Evolutionary conservation across 164 flowering plant genomes (phyloP), one percentile per base, ranked within the genome.

Genomic region (Buxus sempervirens): DNA sequence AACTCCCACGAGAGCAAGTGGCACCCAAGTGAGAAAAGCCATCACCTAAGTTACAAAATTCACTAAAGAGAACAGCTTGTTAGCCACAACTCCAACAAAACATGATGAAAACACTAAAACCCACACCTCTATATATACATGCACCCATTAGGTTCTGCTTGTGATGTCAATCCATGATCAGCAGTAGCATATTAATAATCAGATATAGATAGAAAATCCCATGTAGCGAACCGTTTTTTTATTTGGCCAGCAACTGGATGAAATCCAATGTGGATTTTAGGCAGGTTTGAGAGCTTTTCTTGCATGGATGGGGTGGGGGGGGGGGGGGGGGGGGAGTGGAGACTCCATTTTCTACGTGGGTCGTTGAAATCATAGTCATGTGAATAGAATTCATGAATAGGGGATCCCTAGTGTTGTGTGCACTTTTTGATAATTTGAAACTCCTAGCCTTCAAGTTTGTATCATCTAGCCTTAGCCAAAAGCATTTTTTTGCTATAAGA

Each of bases 261-360:
- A 68, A 75, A 73, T 75, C 79, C 79, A 82, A 83, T 70, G 68
- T 74, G 82, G 81, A 75, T 53, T 73, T 79, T 69, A 70, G 78
- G 70, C 70, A 69, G 70, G 56, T 68, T 63, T 53, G 54, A 68
- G 71, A 63, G 51, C 49, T 60, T 75, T 73, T 67, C 36, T 25
- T 68, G 74, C 76, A 72, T 64, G 62, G 61, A 63, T 56, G 21
- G 32, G n/a, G n/a, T n/a, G n/a, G n/a, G n/a, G n/a, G n/a, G n/a
- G n/a, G n/a, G n/a, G n/a, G n/a, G n/a, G n/a, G n/a, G 63, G 54
- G 67, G 32, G 70, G 70, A 79, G 85, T 81, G 83, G 83, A 76
- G 69, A 25, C 73, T 76, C 82, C 84, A 76, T 70, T 66, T 73
- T 8, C 36, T 20, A 27, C 72, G 74, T 72, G 78, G 78, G 78